A percentile compares a stretch with the other conserved stretches of the same genome.
These are phyloP conservation scores for Malus fusca DNA, from an alignment of 306 rosid genomes.

Conservation along the genomic window DNA sequence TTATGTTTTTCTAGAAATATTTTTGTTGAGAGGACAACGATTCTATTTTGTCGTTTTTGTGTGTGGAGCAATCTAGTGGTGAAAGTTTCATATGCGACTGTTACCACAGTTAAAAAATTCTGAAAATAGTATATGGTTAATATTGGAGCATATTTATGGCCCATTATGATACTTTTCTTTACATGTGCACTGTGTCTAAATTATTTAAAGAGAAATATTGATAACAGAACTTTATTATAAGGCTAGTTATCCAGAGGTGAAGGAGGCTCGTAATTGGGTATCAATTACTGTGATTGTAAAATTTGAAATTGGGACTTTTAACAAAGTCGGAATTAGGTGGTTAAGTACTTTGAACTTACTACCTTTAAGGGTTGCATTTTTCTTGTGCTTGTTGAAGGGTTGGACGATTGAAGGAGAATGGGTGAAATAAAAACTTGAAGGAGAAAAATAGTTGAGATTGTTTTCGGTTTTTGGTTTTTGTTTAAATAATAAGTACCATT, in stretches of 20 bases:
- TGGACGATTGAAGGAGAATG: background rate
- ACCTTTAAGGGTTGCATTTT: background rate
- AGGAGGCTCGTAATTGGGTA: background rate
- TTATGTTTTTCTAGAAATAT: background rate
- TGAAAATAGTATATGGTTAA: background rate
- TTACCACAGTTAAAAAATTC: background rate
- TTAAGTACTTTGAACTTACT: background rate
- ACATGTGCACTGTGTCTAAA: background rate
- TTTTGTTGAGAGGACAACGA: background rate
- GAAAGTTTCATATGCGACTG: background rate
- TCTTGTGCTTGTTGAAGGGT: background rate
- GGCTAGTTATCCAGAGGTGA: background rate
- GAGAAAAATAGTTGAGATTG: background rate
- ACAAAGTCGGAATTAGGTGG: background rate
- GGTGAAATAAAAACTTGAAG: background rate
- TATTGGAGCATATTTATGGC: background rate
- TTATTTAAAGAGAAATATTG: background rate
- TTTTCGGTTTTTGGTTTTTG: background rate
- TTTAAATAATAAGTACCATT: background rate
- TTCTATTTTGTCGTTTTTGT: background rate
- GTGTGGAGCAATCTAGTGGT: background rate
- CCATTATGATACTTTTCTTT: background rate
- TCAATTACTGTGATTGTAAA: background rate
- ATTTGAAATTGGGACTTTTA: background rate
- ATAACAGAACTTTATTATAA: background rate